Conservation (phyloP, 371 early-diverging fungal species). For the Mortierella sp. region DNA sequence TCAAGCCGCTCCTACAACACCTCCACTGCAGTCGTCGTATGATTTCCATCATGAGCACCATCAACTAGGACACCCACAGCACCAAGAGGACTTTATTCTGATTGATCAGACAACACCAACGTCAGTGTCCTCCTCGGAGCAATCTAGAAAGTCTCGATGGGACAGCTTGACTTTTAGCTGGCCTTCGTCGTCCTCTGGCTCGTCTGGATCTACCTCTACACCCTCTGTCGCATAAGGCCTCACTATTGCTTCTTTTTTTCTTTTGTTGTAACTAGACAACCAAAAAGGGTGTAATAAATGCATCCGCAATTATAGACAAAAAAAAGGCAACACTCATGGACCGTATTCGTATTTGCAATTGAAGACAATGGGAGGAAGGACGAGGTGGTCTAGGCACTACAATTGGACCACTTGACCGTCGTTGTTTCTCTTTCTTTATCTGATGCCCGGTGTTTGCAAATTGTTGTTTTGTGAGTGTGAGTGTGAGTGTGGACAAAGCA, state of each 20-base stretch:
- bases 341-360: neutral
- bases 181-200: conserved; percentile 32
- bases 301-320: neutral
- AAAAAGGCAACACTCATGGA: too few relatives aligned
- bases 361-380: neutral
- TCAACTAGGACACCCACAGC: conserved; percentile 35
- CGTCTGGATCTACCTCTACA: conserved; percentile 29
- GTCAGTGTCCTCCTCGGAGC: conserved; percentile 13
- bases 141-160: conserved; percentile 40
- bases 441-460: neutral
- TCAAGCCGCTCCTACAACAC: neutral
- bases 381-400: neutral
- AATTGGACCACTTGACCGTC: neutral
- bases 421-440: neutral
- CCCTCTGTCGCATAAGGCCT: conserved; percentile 8
- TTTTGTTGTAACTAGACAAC: neutral
- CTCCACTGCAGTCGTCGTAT: conserved; percentile 43
- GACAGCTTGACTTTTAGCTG: conserved; percentile 32
- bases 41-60: conserved; percentile 53
- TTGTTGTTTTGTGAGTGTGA: neutral
- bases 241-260: neutral
- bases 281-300: neutral
- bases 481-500: too few relatives aligned
- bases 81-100: conserved; percentile 34
- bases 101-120: conserved; percentile 36